A percentile compares a stretch with the other conserved stretches of the same genome.
phyloP scores from a whole-genome alignment of 169 alveolate species.

The Eimeria mitis region DNA sequence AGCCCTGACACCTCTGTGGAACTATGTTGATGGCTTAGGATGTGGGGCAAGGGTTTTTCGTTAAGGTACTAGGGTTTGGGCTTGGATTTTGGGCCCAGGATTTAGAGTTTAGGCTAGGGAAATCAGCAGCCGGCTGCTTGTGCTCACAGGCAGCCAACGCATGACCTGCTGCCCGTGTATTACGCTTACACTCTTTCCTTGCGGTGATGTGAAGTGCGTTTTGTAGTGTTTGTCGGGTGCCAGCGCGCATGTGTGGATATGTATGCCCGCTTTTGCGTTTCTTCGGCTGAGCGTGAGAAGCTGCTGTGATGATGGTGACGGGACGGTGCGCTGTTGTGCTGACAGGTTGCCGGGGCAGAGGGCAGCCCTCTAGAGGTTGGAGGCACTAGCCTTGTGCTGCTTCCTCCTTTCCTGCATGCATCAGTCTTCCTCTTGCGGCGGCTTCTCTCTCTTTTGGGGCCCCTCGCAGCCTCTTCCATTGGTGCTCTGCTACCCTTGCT shows the following conservation, averaged over 20 bases:
- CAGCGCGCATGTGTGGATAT: neutral
- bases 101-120: neutral
- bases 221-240: neutral
- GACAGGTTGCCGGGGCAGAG: slow-evolving; percentile 48
- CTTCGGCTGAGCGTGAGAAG: neutral
- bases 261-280: neutral
- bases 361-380: slow-evolving; percentile 47
- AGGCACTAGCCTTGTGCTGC: slow-evolving; percentile 42
- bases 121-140: neutral
- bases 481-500: slow-evolving; percentile 24
- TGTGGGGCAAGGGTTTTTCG: neutral
- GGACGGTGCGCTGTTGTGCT: neutral
- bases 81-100: neutral
- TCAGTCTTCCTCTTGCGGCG: slow-evolving; percentile 48
- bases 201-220: neutral
- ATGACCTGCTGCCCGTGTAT: neutral
- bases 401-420: slow-evolving; percentile 48
- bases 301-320: neutral
- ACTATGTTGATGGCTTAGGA: neutral
- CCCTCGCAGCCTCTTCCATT: slow-evolving; percentile 43
- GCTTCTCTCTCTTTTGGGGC: slow-evolving; percentile 54
- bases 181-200: neutral
- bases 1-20: neutral
- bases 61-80: neutral
- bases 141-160: neutral